Evolutionary conservation across 805 yeast genomes (phyloP), one percentile per base, ranked within the genome.

Genomic region (Metschnikowia chrysomelidarum): DNA sequence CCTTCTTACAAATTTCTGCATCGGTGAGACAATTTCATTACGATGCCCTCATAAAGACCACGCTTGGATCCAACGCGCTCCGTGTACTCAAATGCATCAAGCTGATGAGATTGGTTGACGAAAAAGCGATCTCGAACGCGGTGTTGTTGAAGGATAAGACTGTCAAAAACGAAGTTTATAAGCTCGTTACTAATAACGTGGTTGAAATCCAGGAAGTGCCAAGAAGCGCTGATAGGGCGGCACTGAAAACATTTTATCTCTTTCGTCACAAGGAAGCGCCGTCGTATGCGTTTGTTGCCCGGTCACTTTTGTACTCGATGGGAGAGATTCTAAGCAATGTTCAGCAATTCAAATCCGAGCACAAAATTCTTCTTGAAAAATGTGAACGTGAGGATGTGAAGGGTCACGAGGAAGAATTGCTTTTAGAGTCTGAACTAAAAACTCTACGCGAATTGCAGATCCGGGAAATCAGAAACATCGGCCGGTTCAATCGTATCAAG

Each of bases 191-290:
- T 34, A 71, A 78, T 45, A 87, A 89, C 43, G 73, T 85, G 13
- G 65, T 89, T 13, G 96, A 91, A 54, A 73, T 89, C 23, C 98
- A 91, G 60, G 98, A 93, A 62, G 83, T 93, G 19, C 97, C 98
- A 9, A 76, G 91, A 51, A 82, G 95, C 7, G 81, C 79, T 16
- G 98, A 93, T 57, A 73, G 98, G 47, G 89, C 95, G 2, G 95
- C 97, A 0, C 79, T 86, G 25, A 78, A 95, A 47, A 82, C 97
- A 1, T 82, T 85, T 19, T 93, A 78, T 55, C 71, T 89, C 21
- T 93, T 87, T 70, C 74, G 87, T 51, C 82, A 78, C 47, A 78
- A 77, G 39, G 62, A 61, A 25, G 40, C 40, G 4, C 50, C 57
- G 13, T 57, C 70, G 7, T 59, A 60, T 35, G 53, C 54, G 9